phyloP scores from a whole-genome alignment of 2,329 filamentous ascomycete genomes.

The Colletotrichum spinosum region DNA sequence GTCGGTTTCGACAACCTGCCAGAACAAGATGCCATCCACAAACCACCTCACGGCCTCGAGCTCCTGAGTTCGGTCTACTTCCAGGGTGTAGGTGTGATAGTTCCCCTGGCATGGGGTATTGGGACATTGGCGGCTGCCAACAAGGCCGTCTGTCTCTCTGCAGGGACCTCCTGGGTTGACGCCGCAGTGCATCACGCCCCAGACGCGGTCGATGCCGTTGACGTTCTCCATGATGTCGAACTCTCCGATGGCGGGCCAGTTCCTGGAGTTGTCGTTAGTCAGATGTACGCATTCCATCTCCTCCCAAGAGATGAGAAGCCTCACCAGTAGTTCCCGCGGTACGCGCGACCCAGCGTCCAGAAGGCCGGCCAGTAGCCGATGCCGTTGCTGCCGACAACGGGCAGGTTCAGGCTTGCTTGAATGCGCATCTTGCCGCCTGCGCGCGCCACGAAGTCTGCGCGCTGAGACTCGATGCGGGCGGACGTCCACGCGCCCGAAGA shows the following conservation, averaged over 20 bases:
- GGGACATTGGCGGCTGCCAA: slow-evolving; percentile 27
- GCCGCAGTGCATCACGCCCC: slow-evolving; percentile 57
- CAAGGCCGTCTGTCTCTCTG: slow-evolving; percentile 53
- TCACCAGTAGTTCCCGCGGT: slow-evolving; percentile 49
- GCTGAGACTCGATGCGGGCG: slow-evolving; percentile 53
- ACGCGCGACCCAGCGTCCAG: slow-evolving; percentile 55
- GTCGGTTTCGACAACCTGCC: slow-evolving; percentile 42
- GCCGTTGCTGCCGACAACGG: slow-evolving; percentile 53
- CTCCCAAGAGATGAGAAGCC: background rate
- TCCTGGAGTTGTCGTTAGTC: slow-evolving; percentile 27
- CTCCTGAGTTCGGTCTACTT: slow-evolving; percentile 47
- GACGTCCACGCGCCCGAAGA: slow-evolving; percentile 56
- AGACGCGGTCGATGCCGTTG: slow-evolving; percentile 51
- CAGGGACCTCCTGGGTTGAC: slow-evolving; percentile 53
- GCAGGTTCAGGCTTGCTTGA: slow-evolving; percentile 52
- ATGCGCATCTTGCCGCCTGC: slow-evolving; percentile 51
- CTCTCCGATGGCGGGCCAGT: slow-evolving; percentile 58
- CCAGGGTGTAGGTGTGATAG: slow-evolving; percentile 49
- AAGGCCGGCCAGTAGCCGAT: slow-evolving; percentile 56
- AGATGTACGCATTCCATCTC: background rate
- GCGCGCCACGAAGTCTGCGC: slow-evolving; percentile 49
- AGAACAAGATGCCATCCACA: slow-evolving; percentile 46
- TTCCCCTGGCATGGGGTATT: slow-evolving; percentile 42
- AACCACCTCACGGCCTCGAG: slow-evolving; percentile 51
- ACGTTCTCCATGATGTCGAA: slow-evolving; percentile 58